Evolutionary conservation across 768 basidiomycete genomes (phyloP).

Genomic region (Arthromyces matolae): DNA sequence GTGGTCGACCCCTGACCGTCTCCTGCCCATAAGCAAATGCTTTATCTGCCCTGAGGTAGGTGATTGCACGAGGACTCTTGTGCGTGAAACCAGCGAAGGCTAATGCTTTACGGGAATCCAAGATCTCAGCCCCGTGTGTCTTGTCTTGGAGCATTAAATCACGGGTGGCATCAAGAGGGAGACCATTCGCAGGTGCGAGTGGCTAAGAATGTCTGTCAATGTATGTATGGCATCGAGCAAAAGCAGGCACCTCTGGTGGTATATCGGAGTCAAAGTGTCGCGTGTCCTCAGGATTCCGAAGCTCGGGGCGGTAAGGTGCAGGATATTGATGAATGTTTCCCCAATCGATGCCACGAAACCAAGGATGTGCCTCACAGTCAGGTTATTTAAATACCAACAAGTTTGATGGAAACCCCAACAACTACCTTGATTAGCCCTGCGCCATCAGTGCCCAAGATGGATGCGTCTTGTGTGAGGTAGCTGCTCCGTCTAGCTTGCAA

Average conservation of each 20-base stretch:
- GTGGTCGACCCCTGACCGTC: slow-evolving; percentile 61
- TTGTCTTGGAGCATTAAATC: slow-evolving; percentile 88
- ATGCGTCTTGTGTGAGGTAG: slow-evolving; percentile 51
- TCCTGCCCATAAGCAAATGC: slow-evolving; percentile 55
- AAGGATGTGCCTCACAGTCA: slow-evolving; percentile 66
- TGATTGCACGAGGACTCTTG: slow-evolving; percentile 79
- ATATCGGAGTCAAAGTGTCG: slow-evolving; percentile 95
- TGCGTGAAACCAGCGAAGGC: slow-evolving; percentile 92
- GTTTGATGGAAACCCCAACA: slow-evolving; percentile 1
- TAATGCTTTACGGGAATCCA: slow-evolving; percentile 86
- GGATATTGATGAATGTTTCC: slow-evolving; percentile 75
- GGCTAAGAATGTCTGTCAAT: slow-evolving; percentile 60
- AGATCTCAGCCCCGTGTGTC: slow-evolving; percentile 79
- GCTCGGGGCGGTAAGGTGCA: slow-evolving; percentile 88
- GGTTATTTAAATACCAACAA: slow-evolving; percentile 5
- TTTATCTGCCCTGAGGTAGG: slow-evolving; percentile 70
- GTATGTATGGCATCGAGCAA: too few species aligned
- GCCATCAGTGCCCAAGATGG: slow-evolving; percentile 66
- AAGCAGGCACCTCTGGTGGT: slow-evolving; percentile 73
- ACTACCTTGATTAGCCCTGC: slow-evolving; percentile 83
- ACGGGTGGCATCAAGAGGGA: slow-evolving; percentile 76
- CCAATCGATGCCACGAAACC: slow-evolving; percentile 93
- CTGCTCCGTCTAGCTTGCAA: slow-evolving; percentile 71
- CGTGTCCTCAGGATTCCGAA: slow-evolving; percentile 81
- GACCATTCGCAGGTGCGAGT: slow-evolving; percentile 84